Conservation (phyloP, 164 flowering plant genomes). For the Annona squamosa region DNA sequence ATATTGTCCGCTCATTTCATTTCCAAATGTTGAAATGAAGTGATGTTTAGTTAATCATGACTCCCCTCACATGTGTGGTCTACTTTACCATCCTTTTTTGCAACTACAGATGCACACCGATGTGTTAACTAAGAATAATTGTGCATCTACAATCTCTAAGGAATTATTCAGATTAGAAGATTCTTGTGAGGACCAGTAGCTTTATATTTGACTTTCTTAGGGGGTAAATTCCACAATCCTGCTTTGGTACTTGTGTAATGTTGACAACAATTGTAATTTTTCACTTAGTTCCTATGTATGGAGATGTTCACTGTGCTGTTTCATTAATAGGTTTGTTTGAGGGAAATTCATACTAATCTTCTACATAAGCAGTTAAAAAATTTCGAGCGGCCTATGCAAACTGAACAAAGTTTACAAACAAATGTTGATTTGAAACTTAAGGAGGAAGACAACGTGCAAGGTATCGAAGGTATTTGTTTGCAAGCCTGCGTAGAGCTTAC, state of each 20-base stretch:
- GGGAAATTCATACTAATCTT: slow-evolving; percentile 80
- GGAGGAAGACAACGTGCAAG: slow-evolving; percentile 41
- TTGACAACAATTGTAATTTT: not conserved
- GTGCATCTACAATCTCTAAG: not conserved
- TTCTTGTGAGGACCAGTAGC: not conserved
- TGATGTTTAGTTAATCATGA: not conserved
- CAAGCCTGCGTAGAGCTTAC: not conserved
- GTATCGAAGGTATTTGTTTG: slow-evolving; percentile 34
- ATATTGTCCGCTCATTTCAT: no score
- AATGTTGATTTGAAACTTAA: slow-evolving; percentile 22
- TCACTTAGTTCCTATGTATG: slow-evolving; percentile 3
- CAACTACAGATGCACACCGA: not conserved
- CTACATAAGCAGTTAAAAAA: slow-evolving; percentile 63
- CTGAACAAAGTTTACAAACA: slow-evolving; percentile 32
- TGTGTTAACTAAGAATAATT: not conserved
- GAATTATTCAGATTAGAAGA: not conserved
- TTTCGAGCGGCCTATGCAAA: slow-evolving; percentile 53
- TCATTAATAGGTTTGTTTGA: slow-evolving; percentile 69
- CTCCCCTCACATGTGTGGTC: not conserved
- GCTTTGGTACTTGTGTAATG: not conserved
- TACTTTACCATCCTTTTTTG: not conserved
- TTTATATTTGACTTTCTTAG: not conserved
- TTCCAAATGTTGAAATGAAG: not conserved
- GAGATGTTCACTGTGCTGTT: slow-evolving; percentile 5
- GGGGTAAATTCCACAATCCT: not conserved